Evolutionary conservation across 441 rosid genomes (phyloP).

Genomic region (Adansonia grandidieri): DNA sequence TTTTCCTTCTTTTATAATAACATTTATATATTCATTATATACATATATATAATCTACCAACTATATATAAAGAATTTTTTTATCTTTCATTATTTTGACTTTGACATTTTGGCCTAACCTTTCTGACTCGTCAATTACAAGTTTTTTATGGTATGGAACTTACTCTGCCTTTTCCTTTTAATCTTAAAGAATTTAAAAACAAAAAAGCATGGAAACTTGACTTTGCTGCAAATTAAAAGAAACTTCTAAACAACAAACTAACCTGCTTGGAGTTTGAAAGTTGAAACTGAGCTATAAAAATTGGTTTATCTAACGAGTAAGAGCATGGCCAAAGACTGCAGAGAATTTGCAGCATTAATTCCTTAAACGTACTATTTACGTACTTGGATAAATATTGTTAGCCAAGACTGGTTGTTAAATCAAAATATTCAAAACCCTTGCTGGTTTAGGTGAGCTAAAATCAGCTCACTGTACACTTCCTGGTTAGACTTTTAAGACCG

Average conservation of each 20-base stretch:
- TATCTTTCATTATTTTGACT: slow-evolving; percentile 15
- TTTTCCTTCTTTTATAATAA: not conserved
- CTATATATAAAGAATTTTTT: not conserved
- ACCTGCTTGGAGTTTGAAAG: not conserved
- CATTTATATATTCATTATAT: too few species aligned
- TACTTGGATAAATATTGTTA: not conserved
- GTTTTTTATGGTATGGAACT: not conserved
- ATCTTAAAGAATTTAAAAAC: not conserved
- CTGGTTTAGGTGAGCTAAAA: slow-evolving; percentile 37
- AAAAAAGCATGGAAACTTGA: not conserved
- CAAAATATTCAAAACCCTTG: too few species aligned
- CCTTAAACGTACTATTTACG: not conserved
- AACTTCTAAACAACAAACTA: not conserved
- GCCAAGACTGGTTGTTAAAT: not conserved
- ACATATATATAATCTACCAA: not conserved
- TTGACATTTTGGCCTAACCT: not conserved
- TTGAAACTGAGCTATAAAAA: not conserved
- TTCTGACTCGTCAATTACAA: not conserved
- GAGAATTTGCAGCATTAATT: not conserved
- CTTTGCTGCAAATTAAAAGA: not conserved
- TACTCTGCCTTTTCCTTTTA: slow-evolving; percentile 8
- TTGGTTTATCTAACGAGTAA: not conserved
- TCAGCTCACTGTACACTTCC: not conserved
- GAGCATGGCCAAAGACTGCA: not conserved
- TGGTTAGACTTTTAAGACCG: not conserved